Percentiles rank a stretch among this genome's conserved stretches.
These are phyloP conservation scores for Coniochaeta sp. DNA, from an alignment of 2,329 filamentous ascomycete species.

Conservation along the genomic window DNA sequence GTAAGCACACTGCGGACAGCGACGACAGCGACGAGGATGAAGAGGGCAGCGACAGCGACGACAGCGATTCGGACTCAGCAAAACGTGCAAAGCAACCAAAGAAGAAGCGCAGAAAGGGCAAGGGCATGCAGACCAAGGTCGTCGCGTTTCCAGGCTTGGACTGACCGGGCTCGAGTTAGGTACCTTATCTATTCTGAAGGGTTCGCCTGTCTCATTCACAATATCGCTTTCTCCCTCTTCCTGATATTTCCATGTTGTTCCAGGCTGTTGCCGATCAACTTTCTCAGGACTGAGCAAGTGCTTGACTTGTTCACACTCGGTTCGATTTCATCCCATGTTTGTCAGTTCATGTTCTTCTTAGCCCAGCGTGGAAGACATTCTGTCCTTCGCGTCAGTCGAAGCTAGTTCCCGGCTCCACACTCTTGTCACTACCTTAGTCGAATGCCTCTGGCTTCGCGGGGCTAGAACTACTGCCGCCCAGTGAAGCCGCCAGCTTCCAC, in stretches of 20 bases:
- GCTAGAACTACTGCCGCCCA: not conserved
- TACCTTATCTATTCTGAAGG: too few species aligned
- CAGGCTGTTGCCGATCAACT: too few species aligned
- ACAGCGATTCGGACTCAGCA: slow-evolving; percentile 27
- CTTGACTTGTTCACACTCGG: too few species aligned
- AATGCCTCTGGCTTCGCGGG: too few species aligned
- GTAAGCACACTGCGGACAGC: slow-evolving; percentile 39
- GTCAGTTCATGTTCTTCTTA: too few species aligned
- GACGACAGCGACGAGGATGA: slow-evolving; percentile 38
- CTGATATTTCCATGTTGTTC: not conserved
- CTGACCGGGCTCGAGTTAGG: slow-evolving; percentile 11
- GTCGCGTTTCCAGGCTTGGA: slow-evolving; percentile 25
- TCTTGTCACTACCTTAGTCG: not conserved
- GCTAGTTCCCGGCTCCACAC: not conserved
- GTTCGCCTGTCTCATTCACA: too few species aligned
- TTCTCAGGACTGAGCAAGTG: too few species aligned
- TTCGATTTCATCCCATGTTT: too few species aligned
- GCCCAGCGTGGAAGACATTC: too few species aligned
- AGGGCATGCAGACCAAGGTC: slow-evolving; percentile 13
- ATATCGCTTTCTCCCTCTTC: too few species aligned
- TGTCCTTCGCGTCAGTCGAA: too few species aligned
- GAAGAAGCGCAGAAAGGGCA: slow-evolving; percentile 26
- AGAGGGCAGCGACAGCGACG: slow-evolving; percentile 38
- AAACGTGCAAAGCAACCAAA: slow-evolving; percentile 15
- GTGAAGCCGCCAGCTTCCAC: too few species aligned